Percentiles rank a stretch among this genome's conserved stretches.
Evolutionary conservation across 805 yeast species (phyloP).

Genomic region (Cyberlindnera galapagoensis): DNA sequence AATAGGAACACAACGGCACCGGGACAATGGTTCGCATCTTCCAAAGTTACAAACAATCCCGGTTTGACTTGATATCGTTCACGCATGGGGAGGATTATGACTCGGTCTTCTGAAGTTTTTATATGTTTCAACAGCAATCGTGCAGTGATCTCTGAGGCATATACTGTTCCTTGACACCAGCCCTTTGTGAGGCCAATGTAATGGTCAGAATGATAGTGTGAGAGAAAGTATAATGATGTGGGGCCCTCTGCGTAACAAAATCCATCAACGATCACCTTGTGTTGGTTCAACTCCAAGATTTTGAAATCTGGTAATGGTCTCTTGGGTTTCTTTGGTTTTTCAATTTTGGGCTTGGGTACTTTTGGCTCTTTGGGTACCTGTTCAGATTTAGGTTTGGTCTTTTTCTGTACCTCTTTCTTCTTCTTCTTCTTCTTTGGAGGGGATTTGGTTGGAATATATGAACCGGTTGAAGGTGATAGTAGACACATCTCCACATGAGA

Average conservation of each 20-base stretch:
- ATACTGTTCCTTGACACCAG: constrained; percentile 71
- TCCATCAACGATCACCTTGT: constrained; percentile 61
- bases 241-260: constrained; percentile 39
- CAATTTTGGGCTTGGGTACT: constrained; percentile 22
- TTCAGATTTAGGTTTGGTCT: constrained; percentile 1
- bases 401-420: constrained; percentile 4
- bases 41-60: constrained; percentile 46
- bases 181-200: constrained; percentile 77
- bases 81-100: constrained; percentile 37
- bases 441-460: constrained; percentile 26
- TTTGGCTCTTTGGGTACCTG: constrained; percentile 28
- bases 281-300: constrained; percentile 36
- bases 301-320: constrained; percentile 42
- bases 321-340: constrained; percentile 24
- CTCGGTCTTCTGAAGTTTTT: constrained; percentile 40
- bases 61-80: constrained; percentile 20
- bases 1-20: constrained; percentile 83
- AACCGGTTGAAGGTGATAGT: constrained; percentile 6
- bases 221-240: constrained; percentile 50
- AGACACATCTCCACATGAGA: constrained; percentile 54
- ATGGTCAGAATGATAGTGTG: constrained; percentile 93
- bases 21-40: constrained; percentile 95
- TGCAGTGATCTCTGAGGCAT: constrained; percentile 62
- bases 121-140: constrained; percentile 38
- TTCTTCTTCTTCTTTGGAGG: constrained; percentile 9